Conservation (phyloP, 2,329 filamentous ascomycete genomes). For the Microcera coccophila region DNA sequence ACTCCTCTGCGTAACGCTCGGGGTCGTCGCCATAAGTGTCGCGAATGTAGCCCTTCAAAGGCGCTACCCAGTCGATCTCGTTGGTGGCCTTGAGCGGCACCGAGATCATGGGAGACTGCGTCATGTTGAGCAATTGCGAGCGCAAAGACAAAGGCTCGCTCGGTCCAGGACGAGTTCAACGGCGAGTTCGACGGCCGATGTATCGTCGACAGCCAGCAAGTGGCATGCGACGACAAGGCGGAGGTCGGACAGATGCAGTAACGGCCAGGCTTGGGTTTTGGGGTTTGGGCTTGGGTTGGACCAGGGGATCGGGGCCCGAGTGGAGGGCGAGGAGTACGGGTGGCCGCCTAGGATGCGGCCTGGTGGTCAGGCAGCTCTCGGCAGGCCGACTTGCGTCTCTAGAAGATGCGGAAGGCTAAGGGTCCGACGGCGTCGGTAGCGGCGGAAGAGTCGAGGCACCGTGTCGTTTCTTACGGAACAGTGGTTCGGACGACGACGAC, state of each 20-base stretch:
- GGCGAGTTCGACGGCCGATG: constrained; percentile 7
- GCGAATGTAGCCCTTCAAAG: constrained; percentile 89
- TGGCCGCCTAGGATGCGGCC: constrained; percentile 33
- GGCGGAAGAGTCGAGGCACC: constrained; percentile 1
- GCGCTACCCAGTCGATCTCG: constrained; percentile 96
- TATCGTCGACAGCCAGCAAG: constrained; percentile 11
- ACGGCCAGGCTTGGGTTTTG: constrained; percentile 7
- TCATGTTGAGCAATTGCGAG: constrained; percentile 47
- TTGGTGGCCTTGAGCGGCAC: constrained; percentile 89
- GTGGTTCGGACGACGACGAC: constrained; percentile 5
- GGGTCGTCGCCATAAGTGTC: constrained; percentile 94
- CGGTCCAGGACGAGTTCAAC: constrained; percentile 1
- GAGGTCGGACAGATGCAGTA: constrained; percentile 12
- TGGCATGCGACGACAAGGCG: constrained; percentile 18
- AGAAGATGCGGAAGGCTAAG: constrained; percentile 4
- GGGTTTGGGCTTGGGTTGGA: constrained; percentile 5
- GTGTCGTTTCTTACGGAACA: constrained; percentile 6
- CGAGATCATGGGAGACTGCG: constrained; percentile 92
- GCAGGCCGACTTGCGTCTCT: constrained; percentile 12
- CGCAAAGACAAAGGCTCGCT: constrained; percentile 9
- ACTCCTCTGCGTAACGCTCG: constrained; percentile 93
- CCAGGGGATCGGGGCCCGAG: constrained; percentile 6
- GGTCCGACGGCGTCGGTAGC: constrained; percentile 1
- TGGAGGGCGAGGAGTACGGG: constrained; percentile 13
- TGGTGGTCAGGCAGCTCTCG: constrained; percentile 14